These are phyloP conservation scores for Mycena vitilis DNA, from an alignment of 768 basidiomycete genomes.

Conservation along the genomic window DNA sequence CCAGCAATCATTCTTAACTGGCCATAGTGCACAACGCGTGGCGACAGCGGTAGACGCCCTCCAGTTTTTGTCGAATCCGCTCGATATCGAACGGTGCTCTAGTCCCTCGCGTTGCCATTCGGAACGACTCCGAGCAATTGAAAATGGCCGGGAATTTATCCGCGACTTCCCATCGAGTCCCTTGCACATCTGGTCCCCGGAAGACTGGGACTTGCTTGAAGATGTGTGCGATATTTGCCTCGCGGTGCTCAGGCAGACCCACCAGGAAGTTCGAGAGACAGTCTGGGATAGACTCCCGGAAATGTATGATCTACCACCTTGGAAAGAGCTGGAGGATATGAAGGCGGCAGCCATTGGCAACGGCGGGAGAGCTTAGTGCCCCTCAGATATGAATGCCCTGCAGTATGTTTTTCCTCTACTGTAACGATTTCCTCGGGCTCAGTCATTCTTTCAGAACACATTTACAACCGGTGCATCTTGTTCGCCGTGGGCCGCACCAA, in stretches of 20 bases:
- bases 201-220: slow-evolving; percentile 1
- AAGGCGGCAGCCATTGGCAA: slow-evolving; percentile 8
- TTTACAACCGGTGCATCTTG: no score
- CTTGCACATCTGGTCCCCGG: not conserved
- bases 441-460: no score
- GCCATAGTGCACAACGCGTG: not conserved
- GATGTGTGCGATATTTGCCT: slow-evolving; percentile 4
- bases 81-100: slow-evolving; percentile 1
- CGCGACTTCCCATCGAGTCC: not conserved
- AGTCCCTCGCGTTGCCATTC: no score
- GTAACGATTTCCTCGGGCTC: no score
- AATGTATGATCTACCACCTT: slow-evolving; percentile 14
- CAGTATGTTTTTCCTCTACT: no score
- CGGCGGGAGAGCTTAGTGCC: not conserved
- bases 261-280: not conserved
- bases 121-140: no score
- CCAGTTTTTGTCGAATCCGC: slow-evolving; percentile 11
- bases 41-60: slow-evolving; percentile 1
- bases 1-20: not conserved
- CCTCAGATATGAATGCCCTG: not conserved
- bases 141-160: no score
- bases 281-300: slow-evolving; percentile 19
- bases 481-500: no score
- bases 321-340: slow-evolving; percentile 19
- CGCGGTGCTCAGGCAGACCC: not conserved